Base-by-base conservation (phyloP, 257 asterid genomes). In the Cruciata laevipes region DNA sequence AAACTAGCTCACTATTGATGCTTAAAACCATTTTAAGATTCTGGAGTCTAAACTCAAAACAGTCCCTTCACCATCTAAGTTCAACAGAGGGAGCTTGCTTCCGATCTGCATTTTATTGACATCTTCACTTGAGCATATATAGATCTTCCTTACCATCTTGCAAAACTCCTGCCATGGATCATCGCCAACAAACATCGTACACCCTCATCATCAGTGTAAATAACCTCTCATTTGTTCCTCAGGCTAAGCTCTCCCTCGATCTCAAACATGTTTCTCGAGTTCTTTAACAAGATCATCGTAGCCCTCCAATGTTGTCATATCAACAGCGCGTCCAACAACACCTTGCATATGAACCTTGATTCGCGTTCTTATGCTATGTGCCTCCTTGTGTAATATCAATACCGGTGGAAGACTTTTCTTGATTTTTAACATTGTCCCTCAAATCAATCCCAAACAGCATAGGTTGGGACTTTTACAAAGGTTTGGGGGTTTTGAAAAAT, bases 291-390 rank as follows among this genome's bases (percentile, higher is more conserved):
- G 95, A 73, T 87, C 87, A 18, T 84, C 73, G 5, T 90, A 94
- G 56, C 99, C 98, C 21, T 81, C 84, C 81, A 90, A 67, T 6
- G 75, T 71, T 33, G 80, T 80, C 78, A 94, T 82, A 77, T 94
- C 99, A 66, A 94, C 93, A 4, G 98, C 98, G 47, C 96, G 93
- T 0, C 99, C 96, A 17, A 94, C 96, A 35, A 94, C 83, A 64
- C 98, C 99, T 87, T 94, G 94, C 99, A 94, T 94, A 79, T 90
- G 99, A 68, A 93, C 99, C 99, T 94, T 94, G 68, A 95, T 90
- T 44, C 96, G 94, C 70, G 89, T 90, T 81, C 99, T 82, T 20
- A 78, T 80, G 74, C 82, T 81, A 70, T 81, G 95, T 69, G 81
- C 82, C 74, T 89, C 98, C 73, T 84, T 86, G 30, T 47, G 55